phyloP scores from a whole-genome alignment of 2,329 filamentous ascomycete genomes.

The Fonsecaea multimorphosa region DNA sequence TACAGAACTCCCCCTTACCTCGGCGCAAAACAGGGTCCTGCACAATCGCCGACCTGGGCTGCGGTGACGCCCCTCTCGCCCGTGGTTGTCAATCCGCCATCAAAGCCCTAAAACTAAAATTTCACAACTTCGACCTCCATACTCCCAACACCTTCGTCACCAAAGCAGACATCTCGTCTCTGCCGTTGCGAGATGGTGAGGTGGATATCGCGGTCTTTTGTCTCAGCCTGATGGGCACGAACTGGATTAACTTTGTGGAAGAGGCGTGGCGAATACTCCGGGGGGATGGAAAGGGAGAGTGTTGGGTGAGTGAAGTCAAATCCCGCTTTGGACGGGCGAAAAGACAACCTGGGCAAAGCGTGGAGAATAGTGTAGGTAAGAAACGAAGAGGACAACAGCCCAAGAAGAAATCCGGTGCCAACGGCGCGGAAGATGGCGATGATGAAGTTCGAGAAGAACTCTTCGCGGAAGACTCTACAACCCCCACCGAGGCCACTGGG shows the following conservation, averaged over 20 bases:
- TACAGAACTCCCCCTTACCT: constrained; percentile 62
- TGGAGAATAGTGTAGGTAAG: constrained; percentile 74
- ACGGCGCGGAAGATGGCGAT: constrained; percentile 56
- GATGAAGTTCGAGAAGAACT: constrained; percentile 66
- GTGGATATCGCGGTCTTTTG: constrained; percentile 94
- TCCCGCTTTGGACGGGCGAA: constrained; percentile 75
- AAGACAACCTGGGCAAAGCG: constrained; percentile 49
- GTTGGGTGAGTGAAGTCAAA: constrained; percentile 98
- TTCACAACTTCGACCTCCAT: constrained; percentile 88
- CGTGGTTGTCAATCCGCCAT: constrained; percentile 62
- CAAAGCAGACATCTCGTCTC: constrained; percentile 82
- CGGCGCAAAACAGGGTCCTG: constrained; percentile 71
- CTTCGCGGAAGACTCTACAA: constrained; percentile 51
- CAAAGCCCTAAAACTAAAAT: constrained; percentile 71
- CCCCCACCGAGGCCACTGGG: constrained; percentile 54
- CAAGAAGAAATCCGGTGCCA: constrained; percentile 8
- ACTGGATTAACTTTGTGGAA: constrained; percentile 96
- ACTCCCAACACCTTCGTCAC: constrained; percentile 78
- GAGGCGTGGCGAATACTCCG: constrained; percentile 91
- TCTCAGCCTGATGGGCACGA: constrained; percentile 96
- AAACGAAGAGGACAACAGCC: constrained; percentile 53
- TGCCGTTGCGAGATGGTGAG: constrained; percentile 75
- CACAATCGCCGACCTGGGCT: constrained; percentile 88
- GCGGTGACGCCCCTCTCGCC: constrained; percentile 86
- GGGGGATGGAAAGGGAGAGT: constrained; percentile 81